Base-by-base conservation (phyloP, 2,329 filamentous ascomycete genomes). In the Fusarium armeniacum region DNA sequence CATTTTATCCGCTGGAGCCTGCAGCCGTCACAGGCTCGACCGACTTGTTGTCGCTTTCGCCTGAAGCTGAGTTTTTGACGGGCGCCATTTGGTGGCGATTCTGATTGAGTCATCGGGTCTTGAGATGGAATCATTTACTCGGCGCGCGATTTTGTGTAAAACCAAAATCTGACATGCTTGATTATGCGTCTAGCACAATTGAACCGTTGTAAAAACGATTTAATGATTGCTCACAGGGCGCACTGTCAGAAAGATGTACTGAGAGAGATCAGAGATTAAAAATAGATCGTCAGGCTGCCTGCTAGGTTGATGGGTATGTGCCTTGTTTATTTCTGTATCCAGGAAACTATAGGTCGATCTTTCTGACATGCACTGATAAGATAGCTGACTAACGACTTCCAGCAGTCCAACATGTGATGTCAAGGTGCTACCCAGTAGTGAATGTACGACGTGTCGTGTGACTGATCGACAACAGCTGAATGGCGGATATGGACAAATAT, bases 41-140 rank as follows among this genome's bases (percentile, higher is more conserved):
- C 50, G 12, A 68, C 65, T 44, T 68, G 65, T 12, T 68, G 51
- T 2, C 65, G 59, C n/a, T 68, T 68, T 26, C 65, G 65, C n/a
- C 65, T 69, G 11, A 43, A 41, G 4, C 16, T 45, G 2, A 44
- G 50, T 7, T 47, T 40, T 24, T 51, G 47, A 8, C 58, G 45
- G 35, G 40, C 52, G 6, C 50, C 52, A 15, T 12, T 9, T 24
- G 51, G 13, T 35, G 49, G 44, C 7, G 22, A 7, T 2, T 7
- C 28, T 26, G 38, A 26, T 6, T 51, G 28, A 13, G 15, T 65
- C 62, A 65, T 65, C 2, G 30, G 18, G 5, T 18, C 4, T 38
- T 0, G 4, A 8, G 11, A 52, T 11, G 15, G 6, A 15, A 4
- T 10, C 5, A 3, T 20, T 22, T 22, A 16, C 13, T 16, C 2